Evolutionary conservation across 805 yeast species (phyloP), one percentile per base, ranked within the genome.

Genomic region (Spathaspora sp.): DNA sequence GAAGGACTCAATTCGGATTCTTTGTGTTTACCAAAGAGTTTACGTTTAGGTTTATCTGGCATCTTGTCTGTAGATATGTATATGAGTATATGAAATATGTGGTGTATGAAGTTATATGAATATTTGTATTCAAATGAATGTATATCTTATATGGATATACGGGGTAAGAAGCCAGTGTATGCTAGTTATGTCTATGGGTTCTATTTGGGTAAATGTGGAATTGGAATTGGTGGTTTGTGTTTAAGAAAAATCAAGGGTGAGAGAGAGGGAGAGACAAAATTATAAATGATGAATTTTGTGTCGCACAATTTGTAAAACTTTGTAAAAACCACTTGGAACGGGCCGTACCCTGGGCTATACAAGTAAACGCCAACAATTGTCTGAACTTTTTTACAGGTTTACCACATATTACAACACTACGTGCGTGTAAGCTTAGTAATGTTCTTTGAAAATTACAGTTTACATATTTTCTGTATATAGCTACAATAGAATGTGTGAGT

Each of bases 21-120:
- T 56, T 73, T 72, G 58, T 70, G 67, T 57, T 72, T 76, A 52
- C 65, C 60, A 52, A 74, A 70, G 40, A 74, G 61, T 64, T 73
- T 72, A 58, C 72, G 63, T 55, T 71, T 73, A 60, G 72, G 77
- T 62, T 68, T 69, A 57, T 74, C 78, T 39, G 77, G 77, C 79
- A 74, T 74, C 20, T 32, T 51, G 52, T 39, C 5, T 28, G 43
- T 18, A 45, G 26, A 17, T 40, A 14, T 40, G 43, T 40, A 26
- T 40, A 19, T 40, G 43, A 16, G 18, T 40, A n/a, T 10, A 35
- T 14, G 40, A 11, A n/a, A 3, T 23, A 18, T 39, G 19, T 19
- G 44, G 2, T 42, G 11, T 42, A 18, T 40, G 23, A 8, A 19
- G n/a, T n/a, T 40, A 16, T 12, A 40, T 18, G 43, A 8, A 14